phyloP scores from a whole-genome alignment of 129 eudicot genomes.

The Logfia minima region DNA sequence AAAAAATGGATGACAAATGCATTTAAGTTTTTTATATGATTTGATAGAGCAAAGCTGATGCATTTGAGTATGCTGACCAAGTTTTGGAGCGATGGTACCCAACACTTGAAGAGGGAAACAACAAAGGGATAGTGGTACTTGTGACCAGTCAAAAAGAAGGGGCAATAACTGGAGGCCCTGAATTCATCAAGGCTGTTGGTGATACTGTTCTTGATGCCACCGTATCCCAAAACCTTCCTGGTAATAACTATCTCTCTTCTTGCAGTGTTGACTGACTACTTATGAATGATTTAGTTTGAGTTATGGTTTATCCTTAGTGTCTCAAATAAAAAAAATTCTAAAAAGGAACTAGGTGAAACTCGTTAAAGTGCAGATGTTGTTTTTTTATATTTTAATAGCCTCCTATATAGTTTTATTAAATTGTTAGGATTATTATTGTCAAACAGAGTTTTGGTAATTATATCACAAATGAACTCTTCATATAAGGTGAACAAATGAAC shows the following conservation, averaged over 20 bases:
- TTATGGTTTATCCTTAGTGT: not conserved
- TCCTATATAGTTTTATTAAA: too few species aligned
- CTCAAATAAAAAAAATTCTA: not conserved
- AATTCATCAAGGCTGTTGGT: slow-evolving; percentile 91
- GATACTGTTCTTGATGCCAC: slow-evolving; percentile 90
- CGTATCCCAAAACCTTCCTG: slow-evolving; percentile 95
- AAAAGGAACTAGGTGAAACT: not conserved
- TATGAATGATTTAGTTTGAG: not conserved
- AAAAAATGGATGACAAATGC: not conserved
- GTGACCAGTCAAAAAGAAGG: slow-evolving; percentile 99
- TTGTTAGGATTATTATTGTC: not conserved
- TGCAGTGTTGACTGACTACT: not conserved
- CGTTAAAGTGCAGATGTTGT: not conserved
- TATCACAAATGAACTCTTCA: too few species aligned
- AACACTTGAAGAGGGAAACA: slow-evolving; percentile 83
- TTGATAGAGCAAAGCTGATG: slow-evolving; percentile 97
- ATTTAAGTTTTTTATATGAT: not conserved
- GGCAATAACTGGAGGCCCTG: slow-evolving; percentile 97
- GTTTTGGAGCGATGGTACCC: slow-evolving; percentile 97
- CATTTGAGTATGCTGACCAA: slow-evolving; percentile 99
- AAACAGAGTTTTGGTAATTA: not conserved
- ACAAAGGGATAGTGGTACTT: slow-evolving; percentile 92
- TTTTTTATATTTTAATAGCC: too few species aligned
- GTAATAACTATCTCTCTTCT: slow-evolving; percentile 35
- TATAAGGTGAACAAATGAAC: too few species aligned